Base-by-base conservation (phyloP, 371 early-diverging fungal species). In the Circinella minor region DNA sequence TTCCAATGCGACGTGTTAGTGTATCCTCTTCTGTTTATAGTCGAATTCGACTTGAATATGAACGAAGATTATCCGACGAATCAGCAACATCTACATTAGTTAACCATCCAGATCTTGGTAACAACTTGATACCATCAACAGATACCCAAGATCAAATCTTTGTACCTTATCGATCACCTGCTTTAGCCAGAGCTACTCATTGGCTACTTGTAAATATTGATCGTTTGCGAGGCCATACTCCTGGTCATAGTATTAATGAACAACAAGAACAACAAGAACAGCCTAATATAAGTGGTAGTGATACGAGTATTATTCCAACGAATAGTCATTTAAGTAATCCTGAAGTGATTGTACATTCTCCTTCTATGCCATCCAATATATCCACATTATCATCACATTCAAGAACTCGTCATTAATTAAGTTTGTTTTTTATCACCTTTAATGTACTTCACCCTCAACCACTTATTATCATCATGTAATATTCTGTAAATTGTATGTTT, bases 81-180 rank as follows among this genome's bases (percentile, higher is more conserved):
- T 17, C 18, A 15, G 57, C 11, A 14, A 17, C 18, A 14, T 20
- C 39, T 14, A 18, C 37, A 36, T 13, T 17, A 0, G 63, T 62
- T 7, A 38, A 37, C 36, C 39, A 47, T 7, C 20, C 3, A 15
- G 17, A 39, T 4, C 8, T 43, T 55, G 5, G 17, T 8, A 46
- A 34, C 4, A 38, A 14, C 4, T 4, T 48, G 15, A 55, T 60
- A 10, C 46, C 34, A 9, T 43, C 63, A 9, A 20, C 63, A 5
- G 69, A 69, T 46, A 47, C 43, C 57, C 36, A 39, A 1, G 64
- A 63, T 13, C 64, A 69, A 55, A 43, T 69, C 3, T 69, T 63
- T 69, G 47, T 69, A 51, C 63, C 69, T n/a, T 69, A 69, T 17
- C 69, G 69, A 55, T 69, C 38, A n/a, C 64, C 69, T 3, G n/a